Conservation (phyloP, 2,329 filamentous ascomycete genomes). For the Fusarium pseudonygamai region DNA sequence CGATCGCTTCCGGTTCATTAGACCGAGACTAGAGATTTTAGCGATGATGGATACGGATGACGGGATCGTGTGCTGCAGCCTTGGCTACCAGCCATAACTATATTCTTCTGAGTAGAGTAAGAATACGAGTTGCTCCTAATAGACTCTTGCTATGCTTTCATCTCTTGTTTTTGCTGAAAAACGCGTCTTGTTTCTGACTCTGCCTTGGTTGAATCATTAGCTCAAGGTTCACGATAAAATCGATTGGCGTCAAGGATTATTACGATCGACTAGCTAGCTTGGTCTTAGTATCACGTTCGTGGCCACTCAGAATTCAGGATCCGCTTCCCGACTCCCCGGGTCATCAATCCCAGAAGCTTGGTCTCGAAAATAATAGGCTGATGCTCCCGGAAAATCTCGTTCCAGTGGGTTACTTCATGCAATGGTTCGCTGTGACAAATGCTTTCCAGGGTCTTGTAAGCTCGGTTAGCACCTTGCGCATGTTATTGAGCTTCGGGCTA, state of each 20-base stretch:
- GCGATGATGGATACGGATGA: neutral
- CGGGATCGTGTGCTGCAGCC: too few species aligned
- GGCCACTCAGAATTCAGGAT: neutral
- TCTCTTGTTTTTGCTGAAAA: too few species aligned
- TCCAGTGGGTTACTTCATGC: neutral
- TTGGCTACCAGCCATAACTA: neutral
- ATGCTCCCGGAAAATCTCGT: neutral
- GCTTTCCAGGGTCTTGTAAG: neutral
- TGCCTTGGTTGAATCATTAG: neutral
- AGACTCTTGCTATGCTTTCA: too few species aligned
- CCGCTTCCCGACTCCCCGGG: neutral
- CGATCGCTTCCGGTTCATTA: neutral
- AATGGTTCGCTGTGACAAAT: neutral
- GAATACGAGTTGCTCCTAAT: accelerated
- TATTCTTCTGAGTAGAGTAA: accelerated
- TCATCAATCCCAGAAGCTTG: neutral
- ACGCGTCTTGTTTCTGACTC: too few species aligned
- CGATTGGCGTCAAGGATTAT: neutral
- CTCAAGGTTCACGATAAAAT: neutral
- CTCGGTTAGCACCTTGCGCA: neutral
- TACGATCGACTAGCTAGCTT: neutral
- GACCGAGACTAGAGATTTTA: constrained; percentile 4
- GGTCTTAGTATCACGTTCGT: accelerated
- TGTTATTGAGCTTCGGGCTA: neutral
- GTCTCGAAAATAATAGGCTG: neutral